phyloP scores from a whole-genome alignment of 306 rosid genomes.

The Vicia villosa region DNA sequence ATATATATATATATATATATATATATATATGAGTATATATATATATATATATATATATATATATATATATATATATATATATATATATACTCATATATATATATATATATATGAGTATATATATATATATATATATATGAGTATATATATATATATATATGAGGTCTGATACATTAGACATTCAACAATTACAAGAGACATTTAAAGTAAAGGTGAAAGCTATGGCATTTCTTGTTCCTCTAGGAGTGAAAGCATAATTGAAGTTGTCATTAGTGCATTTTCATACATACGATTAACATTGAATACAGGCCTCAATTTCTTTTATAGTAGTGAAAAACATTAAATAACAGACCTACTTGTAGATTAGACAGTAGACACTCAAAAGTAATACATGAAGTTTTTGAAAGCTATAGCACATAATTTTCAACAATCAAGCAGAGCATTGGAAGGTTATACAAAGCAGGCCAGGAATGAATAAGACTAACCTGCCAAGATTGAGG shows the following conservation, averaged over 20 bases:
- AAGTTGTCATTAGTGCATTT: neutral
- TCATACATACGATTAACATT: conserved; percentile 8
- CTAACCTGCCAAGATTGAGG: conserved; percentile 98
- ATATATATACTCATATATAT: too few relatives aligned
- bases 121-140: neutral
- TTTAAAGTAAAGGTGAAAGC: conserved; percentile 17
- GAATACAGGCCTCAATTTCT: neutral
- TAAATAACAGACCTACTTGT: conserved; percentile 8
- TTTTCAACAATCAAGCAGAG: conserved; percentile 13
- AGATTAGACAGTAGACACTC: conserved; percentile 24
- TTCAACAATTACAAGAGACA: conserved; percentile 5
- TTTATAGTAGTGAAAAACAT: neutral
- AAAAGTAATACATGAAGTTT: neutral
- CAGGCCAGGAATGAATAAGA: conserved; percentile 29
- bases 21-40: neutral
- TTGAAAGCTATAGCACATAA: conserved; percentile 11
- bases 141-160: neutral
- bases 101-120: neutral
- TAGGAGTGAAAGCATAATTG: conserved; percentile 12
- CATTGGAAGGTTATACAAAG: conserved; percentile 18
- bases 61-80: neutral
- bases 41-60: neutral
- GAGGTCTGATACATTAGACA: conserved; percentile 17
- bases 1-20: neutral
- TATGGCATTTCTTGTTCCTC: conserved; percentile 18